Percentiles rank a stretch among this genome's conserved stretches.
Evolutionary conservation across 2,329 filamentous ascomycete genomes (phyloP).

Genomic region (Neofusicoccum umdonicola): DNA sequence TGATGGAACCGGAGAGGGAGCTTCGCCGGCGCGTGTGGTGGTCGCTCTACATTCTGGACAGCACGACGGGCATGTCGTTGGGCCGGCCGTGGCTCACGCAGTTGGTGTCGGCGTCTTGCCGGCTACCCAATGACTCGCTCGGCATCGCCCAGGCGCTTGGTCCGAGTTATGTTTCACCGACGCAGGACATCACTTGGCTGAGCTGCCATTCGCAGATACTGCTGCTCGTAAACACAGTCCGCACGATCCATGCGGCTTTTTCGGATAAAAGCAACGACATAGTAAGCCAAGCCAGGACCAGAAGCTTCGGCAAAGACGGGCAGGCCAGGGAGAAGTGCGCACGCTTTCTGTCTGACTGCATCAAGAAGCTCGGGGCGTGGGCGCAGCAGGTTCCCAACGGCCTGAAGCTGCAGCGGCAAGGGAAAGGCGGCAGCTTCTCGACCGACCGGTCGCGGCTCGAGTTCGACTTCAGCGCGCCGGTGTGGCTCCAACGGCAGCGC

Average conservation of each 20-base stretch:
- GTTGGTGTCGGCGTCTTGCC: conserved; percentile 34
- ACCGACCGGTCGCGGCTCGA: conserved; percentile 21
- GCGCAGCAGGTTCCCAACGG: conserved; percentile 35
- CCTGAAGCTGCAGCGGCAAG: conserved; percentile 25
- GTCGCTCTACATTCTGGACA: conserved; percentile 37
- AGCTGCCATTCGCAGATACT: conserved; percentile 36
- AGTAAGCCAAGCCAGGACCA: conserved; percentile 13
- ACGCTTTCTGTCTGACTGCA: conserved; percentile 27
- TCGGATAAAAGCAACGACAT: conserved; percentile 30
- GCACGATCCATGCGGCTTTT: conserved; percentile 36
- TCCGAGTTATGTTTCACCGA: conserved; percentile 21
- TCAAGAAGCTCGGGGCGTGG: conserved; percentile 33
- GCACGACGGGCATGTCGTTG: conserved; percentile 47
- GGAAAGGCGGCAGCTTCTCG: conserved; percentile 21
- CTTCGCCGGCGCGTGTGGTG: conserved; percentile 51
- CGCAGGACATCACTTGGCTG: conserved; percentile 38
- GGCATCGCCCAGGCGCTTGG: conserved; percentile 29
- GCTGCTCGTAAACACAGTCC: conserved; percentile 35
- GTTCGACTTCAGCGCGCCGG: conserved; percentile 6
- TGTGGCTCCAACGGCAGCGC: conserved; percentile 20
- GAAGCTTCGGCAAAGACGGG: conserved; percentile 32
- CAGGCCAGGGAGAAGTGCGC: conserved; percentile 32
- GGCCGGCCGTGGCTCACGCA: conserved; percentile 45
- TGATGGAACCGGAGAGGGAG: conserved; percentile 37
- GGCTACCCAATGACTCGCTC: conserved; percentile 39